phyloP scores from a whole-genome alignment of 1,284 basidiomycete species.

The Cryptococcus sp. region DNA sequence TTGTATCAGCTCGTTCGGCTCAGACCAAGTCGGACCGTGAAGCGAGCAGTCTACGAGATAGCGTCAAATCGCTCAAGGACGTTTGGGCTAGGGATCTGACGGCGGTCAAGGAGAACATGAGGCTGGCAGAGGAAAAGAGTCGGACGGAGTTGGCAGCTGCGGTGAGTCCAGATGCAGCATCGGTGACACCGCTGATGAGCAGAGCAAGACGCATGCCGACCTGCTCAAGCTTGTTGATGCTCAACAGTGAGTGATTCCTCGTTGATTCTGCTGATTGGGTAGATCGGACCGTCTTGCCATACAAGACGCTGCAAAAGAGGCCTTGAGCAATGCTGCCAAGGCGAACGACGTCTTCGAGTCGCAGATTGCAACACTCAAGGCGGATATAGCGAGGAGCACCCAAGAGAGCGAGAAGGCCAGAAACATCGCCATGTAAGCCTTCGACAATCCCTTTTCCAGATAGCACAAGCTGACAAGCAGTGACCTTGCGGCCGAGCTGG shows the following conservation, averaged over 20 bases:
- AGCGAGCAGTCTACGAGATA: constrained; percentile 29
- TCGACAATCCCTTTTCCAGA: constrained; percentile 5
- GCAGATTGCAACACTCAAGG: constrained; percentile 17
- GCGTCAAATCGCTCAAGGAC: constrained; percentile 36
- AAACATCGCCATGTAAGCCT: constrained; percentile 21
- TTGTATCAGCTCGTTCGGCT: constrained; percentile 27
- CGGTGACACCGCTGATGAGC: background rate
- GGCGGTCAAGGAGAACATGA: constrained; percentile 29
- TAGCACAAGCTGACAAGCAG: constrained; percentile 12
- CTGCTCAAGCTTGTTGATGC: constrained; percentile 31
- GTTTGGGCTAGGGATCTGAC: constrained; percentile 41
- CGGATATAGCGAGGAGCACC: constrained; percentile 20
- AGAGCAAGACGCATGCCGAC: constrained; percentile 24
- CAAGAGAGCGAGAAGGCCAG: constrained; percentile 22
- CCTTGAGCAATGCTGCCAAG: constrained; percentile 10
- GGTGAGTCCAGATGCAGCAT: constrained; percentile 14
- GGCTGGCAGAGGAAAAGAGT: constrained; percentile 19
- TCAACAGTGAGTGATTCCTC: constrained; percentile 26
- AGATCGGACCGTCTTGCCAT: constrained; percentile 27
- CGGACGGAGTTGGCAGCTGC: constrained; percentile 32
- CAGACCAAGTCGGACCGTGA: constrained; percentile 38
- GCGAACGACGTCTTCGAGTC: constrained; percentile 18
- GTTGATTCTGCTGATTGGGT: background rate
- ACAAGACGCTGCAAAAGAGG: constrained; percentile 20
- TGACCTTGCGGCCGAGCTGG: constrained; percentile 28